Evolutionary conservation across 2,329 filamentous ascomycete genomes (phyloP).

Genomic region (Alternaria brassicicola): DNA sequence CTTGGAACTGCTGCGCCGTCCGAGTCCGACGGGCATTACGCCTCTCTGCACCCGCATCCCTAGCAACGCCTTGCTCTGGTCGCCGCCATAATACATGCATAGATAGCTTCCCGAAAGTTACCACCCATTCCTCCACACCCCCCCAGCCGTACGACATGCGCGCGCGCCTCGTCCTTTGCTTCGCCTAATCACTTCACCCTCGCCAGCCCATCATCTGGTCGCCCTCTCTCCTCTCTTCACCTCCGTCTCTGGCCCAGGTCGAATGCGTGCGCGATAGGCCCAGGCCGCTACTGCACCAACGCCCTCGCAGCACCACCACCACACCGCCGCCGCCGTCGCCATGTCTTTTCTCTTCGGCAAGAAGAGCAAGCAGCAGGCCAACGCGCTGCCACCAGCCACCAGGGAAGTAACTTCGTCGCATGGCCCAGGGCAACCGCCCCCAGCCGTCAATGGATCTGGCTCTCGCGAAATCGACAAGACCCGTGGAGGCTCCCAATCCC

Average conservation of each 20-base stretch:
- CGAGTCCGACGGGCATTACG: not conserved
- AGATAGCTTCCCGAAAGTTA: conserved; percentile 4
- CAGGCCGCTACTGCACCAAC: conserved; percentile 29
- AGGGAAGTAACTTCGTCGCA: conserved; percentile 64
- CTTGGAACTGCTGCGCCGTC: conserved; percentile 9
- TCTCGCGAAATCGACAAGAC: conserved; percentile 51
- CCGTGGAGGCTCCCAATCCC: conserved; percentile 29
- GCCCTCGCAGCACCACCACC: conserved; percentile 26
- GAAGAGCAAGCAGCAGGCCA: conserved; percentile 49
- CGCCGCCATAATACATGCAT: not conserved
- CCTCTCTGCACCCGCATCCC: conserved; percentile 1
- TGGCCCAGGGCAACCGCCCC: conserved; percentile 54
- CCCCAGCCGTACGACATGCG: conserved; percentile 20
- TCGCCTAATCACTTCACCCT: conserved; percentile 10
- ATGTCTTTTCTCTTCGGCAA: conserved; percentile 63
- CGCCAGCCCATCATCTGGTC: conserved; percentile 9
- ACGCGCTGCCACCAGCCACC: conserved; percentile 59
- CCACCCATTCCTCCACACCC: conserved; percentile 1
- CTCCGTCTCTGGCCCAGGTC: conserved; percentile 22
- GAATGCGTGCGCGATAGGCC: conserved; percentile 44
- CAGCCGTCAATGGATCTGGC: conserved; percentile 51
- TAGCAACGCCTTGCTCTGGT: conserved; percentile 2
- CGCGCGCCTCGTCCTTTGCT: conserved; percentile 9
- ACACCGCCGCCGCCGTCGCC: conserved; percentile 25
- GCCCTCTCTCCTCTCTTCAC: conserved; percentile 4